phyloP scores from a whole-genome alignment of 768 basidiomycete genomes.

The Mycena kentingensis region DNA sequence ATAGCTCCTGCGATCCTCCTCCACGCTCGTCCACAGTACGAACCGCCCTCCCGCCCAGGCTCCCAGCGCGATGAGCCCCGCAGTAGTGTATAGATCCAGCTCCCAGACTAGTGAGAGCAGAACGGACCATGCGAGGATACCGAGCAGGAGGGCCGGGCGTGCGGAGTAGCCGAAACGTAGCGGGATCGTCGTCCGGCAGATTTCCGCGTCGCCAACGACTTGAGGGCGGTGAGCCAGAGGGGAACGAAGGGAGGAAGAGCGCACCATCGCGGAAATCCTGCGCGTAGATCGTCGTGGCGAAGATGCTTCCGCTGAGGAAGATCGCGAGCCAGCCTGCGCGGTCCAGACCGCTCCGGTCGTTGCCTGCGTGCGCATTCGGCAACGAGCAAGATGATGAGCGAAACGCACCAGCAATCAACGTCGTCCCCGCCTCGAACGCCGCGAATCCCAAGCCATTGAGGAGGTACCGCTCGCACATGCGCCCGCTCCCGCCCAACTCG shows the following conservation, averaged over 20 bases:
- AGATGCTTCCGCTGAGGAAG: constrained; percentile 33
- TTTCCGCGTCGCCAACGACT: constrained; percentile 38
- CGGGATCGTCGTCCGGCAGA: constrained; percentile 1
- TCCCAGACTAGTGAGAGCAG: neutral
- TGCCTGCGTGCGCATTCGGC: neutral
- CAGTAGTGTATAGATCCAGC: neutral
- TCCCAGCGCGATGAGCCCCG: neutral
- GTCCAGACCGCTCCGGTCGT: neutral
- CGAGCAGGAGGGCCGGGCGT: constrained; percentile 2
- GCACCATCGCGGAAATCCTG: constrained; percentile 49
- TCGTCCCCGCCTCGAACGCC: constrained; percentile 9
- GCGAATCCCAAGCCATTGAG: constrained; percentile 9
- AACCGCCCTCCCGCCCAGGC: neutral
- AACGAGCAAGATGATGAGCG: neutral
- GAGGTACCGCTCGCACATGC: constrained; percentile 5
- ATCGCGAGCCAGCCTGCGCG: neutral
- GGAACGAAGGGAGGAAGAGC: too few relatives aligned
- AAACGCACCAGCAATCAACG: constrained; percentile 11
- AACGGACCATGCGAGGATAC: neutral
- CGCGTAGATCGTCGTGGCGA: constrained; percentile 44
- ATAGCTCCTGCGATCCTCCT: too few relatives aligned
- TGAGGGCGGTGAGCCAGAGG: too few relatives aligned
- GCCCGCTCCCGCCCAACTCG: constrained; percentile 5
- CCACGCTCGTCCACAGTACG: too few relatives aligned
- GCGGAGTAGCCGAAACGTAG: neutral